These are phyloP conservation scores for Papiliotrema terrestris DNA, from an alignment of 1,284 basidiomycete species.

Conservation along the genomic window DNA sequence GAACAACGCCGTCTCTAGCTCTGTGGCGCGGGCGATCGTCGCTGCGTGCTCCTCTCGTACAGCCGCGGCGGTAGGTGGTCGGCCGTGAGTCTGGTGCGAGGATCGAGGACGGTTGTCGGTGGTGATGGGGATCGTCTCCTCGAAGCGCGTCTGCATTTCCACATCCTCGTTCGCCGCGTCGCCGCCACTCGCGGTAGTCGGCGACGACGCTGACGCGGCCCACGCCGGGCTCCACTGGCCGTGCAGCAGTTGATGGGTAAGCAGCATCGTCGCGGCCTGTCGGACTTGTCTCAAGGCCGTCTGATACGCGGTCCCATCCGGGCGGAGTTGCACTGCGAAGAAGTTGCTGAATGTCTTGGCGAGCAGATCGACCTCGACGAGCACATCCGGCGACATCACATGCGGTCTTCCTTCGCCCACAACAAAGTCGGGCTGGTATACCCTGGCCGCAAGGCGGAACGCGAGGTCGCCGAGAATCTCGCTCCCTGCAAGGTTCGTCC, in stretches of 20 bases:
- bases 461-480: slow-evolving; percentile 9
- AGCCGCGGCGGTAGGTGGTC: too few species aligned
- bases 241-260: background rate
- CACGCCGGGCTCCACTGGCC: background rate
- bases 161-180: background rate
- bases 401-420: background rate
- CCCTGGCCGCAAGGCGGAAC: slow-evolving; percentile 11
- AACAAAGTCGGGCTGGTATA: background rate
- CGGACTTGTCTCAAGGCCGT: background rate
- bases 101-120: background rate
- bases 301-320: background rate
- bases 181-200: too few species aligned
- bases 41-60: too few species aligned
- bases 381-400: background rate
- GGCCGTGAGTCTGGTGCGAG: background rate
- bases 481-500: background rate
- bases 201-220: background rate
- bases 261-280: background rate
- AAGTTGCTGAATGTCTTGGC: slow-evolving; percentile 7
- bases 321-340: slow-evolving; percentile 1
- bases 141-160: background rate
- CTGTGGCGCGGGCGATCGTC: background rate
- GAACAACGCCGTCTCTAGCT: slow-evolving; percentile 11
- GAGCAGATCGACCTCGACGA: background rate
- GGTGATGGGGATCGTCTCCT: background rate